Evolutionary conservation across 345 rosid species (phyloP), one percentile per base, ranked within the genome.

Genomic region (Durio zibethinus): DNA sequence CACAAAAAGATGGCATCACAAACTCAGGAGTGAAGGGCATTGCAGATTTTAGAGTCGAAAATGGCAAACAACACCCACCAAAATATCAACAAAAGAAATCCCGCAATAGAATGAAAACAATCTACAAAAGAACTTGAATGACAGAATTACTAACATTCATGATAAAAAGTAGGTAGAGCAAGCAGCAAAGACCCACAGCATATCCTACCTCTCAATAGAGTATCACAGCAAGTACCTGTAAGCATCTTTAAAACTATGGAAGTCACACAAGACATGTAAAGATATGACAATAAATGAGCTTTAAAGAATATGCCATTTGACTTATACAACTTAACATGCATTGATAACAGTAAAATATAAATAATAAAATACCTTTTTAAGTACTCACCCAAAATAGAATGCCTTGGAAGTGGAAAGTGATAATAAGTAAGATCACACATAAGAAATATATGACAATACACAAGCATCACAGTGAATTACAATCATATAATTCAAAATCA

Each of bases 101-200:
- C 63, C 62, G 69, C 62, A 61, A 77, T 73, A 43, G 74, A 73
- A 43, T 70, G 52, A 69, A 23, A 82, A 65, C 77, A 63, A 81
- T 60, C 79, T 78, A 74, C 36, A 52, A 78, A 81, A 43, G 65
- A 74, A 72, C 76, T 76, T 82, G 74, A 80, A 76, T 81, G 86
- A 76, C 80, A 60, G 68, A 84, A 80, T 79, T 80, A 85, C 89
- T 77, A 86, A 85, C 87, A 79, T 80, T 88, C 83, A 79, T 75
- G 82, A 77, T 76, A 84, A 29, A 83, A 78, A 75, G 89, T 79
- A 82, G 87, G 83, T 74, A 82, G 83, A 79, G 83, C 85, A 80
- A 85, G 86, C 86, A 82, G 86, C 82, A 82, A 84, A 81, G 86
- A 81, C 75, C 82, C 88, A 84, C 76, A 84, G 86, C 87, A 85